Evolutionary conservation across 768 basidiomycete genomes (phyloP).

Genomic region (Boletus edulis): DNA sequence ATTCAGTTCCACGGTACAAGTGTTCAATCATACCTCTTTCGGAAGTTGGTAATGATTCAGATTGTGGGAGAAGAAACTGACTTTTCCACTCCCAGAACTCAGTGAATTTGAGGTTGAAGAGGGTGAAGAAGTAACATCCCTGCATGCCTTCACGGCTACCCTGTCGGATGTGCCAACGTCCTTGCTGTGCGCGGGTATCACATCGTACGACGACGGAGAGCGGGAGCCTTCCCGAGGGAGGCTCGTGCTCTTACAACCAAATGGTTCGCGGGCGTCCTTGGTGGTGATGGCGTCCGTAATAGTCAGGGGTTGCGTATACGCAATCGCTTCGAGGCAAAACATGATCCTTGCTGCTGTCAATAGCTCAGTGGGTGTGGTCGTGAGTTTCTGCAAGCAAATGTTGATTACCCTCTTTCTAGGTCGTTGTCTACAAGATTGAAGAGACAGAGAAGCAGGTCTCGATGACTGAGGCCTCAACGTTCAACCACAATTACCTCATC

Average conservation of each 20-base stretch:
- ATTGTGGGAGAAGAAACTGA: not conserved
- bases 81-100: conserved; percentile 17
- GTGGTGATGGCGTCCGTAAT: conserved; percentile 40
- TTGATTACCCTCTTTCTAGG: conserved; percentile 29
- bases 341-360: conserved; percentile 71
- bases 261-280: conserved; percentile 18
- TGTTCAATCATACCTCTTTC: conserved; percentile 66
- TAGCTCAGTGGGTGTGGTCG: conserved; percentile 54
- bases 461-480: conserved; percentile 45
- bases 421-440: conserved; percentile 47
- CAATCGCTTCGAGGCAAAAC: conserved; percentile 48
- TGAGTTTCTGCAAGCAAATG: not conserved
- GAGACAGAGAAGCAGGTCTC: conserved; percentile 31
- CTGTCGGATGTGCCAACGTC: conserved; percentile 32
- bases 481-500: conserved; percentile 84
- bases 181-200: conserved; percentile 52
- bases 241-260: conserved; percentile 52
- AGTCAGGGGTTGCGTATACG: conserved; percentile 69
- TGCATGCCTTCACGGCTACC: conserved; percentile 35
- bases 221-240: conserved; percentile 55
- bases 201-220: conserved; percentile 40
- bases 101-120: conserved; percentile 29
- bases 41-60: conserved; percentile 44
- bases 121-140: conserved; percentile 64
- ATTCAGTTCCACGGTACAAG: conserved; percentile 55